phyloP scores from a whole-genome alignment of 169 alveolate genomes.

The Plasmodium falciparum region DNA sequence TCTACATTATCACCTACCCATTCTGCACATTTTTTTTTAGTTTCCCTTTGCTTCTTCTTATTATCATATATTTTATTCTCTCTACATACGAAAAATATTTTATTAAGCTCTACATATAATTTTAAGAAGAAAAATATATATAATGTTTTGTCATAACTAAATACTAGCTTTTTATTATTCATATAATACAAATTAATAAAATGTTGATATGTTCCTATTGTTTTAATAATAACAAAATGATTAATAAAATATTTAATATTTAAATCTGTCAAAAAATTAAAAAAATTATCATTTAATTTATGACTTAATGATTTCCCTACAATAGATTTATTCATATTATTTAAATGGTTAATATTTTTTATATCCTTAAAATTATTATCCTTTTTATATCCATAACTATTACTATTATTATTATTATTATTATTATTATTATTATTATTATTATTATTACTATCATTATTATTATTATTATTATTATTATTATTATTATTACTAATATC shows the following conservation, averaged over 20 bases:
- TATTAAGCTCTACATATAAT: slow-evolving; percentile 43
- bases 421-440: not conserved
- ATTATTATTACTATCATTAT: slow-evolving; percentile 13
- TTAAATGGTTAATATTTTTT: too few relatives aligned
- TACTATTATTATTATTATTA: slow-evolving; percentile 1
- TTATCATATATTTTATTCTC: not conserved
- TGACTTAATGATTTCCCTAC: too few relatives aligned
- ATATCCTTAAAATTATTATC: too few relatives aligned
- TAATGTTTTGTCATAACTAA: not conserved
- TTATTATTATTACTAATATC: slow-evolving; percentile 9
- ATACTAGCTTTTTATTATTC: not conserved
- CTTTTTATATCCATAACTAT: not conserved
- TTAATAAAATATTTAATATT: slow-evolving; percentile 56
- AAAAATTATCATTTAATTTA: slow-evolving; percentile 40
- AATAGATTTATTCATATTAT: too few relatives aligned
- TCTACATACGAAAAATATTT: slow-evolving; percentile 47
- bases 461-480: slow-evolving; percentile 3
- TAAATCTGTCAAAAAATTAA: slow-evolving; percentile 32
- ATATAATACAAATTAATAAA: slow-evolving; percentile 42
- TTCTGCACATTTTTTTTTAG: too few relatives aligned
- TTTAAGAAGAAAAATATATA: slow-evolving; percentile 30
- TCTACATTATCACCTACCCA: too few relatives aligned
- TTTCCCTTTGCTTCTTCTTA: not conserved
- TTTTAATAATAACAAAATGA: slow-evolving; percentile 56
- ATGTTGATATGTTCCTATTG: slow-evolving; percentile 39